Percentiles rank a stretch among this genome's conserved stretches.
Conservation (phyloP, 139 green algal species). For the Edaphochlamys debaryana region DNA sequence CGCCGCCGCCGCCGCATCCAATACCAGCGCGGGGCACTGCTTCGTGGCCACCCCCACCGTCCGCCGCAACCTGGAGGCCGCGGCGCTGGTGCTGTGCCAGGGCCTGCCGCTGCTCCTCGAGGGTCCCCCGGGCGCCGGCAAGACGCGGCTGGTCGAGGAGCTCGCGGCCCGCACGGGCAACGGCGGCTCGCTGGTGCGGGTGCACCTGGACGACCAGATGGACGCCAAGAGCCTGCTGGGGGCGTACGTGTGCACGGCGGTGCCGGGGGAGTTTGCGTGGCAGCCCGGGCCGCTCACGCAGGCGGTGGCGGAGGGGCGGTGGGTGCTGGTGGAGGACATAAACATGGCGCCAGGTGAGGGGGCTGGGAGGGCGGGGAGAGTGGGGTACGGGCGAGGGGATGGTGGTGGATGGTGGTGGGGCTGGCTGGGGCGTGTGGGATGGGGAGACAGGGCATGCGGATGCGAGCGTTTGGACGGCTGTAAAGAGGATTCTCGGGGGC, state of each 20-base stretch:
- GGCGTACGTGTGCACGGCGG: constrained; percentile 89
- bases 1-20: neutral
- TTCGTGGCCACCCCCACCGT: constrained; percentile 66
- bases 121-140: constrained; percentile 89
- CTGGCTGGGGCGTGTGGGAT: no score
- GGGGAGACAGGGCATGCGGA: no score
- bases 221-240: constrained; percentile 96
- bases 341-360: constrained; percentile 91
- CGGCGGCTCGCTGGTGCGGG: constrained; percentile 57
- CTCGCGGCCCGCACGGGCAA: constrained; percentile 85
- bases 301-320: constrained; percentile 87
- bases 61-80: constrained; percentile 65
- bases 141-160: constrained; percentile 84
- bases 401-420: no score
- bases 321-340: constrained; percentile 96
- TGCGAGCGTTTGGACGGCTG: no score
- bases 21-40: neutral
- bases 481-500: no score
- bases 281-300: constrained; percentile 91
- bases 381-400: no score
- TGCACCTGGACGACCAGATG: constrained; percentile 97
- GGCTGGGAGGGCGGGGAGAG: no score
- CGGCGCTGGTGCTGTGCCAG: constrained; percentile 84
- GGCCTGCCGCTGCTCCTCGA: constrained; percentile 87
- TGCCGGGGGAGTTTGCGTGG: constrained; percentile 97